Evolutionary conservation across 768 basidiomycete species (phyloP), one percentile per base, ranked within the genome.

Genomic region (Sporobolomyces roseus): DNA sequence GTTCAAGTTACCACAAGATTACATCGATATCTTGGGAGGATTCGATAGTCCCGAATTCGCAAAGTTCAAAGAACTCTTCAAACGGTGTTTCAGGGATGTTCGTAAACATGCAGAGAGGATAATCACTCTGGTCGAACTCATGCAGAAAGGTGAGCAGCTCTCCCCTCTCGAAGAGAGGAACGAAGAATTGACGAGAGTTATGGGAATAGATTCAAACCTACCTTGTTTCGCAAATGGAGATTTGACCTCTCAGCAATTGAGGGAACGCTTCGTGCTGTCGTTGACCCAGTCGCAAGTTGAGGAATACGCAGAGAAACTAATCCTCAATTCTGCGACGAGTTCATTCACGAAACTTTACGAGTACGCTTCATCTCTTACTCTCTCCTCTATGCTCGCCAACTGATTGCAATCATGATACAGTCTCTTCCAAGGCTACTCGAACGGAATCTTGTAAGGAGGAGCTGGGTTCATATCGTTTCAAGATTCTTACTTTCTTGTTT

Each of bases 261-360:
- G 92, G 54, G 96, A 98, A 50, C 87, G 96, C 17, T 96, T 98
- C 81, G 91, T 96, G 75, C 88, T 94, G 33, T 86, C 87, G 5
- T 82, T 97, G 36, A 93, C 92, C 0, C 90, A 93, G 71, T 84
- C 77, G 82, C 66, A 72, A 41, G 87, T 93, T 33, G 91, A 87
- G 49, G 90, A 92, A 41, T 86, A 94, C 76, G 83, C 96, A n/a
- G 91, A 97, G 72, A 82, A 87, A 53, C 81, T 99, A 51, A 89
- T 99, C 70, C 87, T 96, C 70, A 88, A 84, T 62, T 94, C 93
- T 1, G 80, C 96, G 52, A 92, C 91, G 17, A 93, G 91, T 36
- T 87, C 90, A 70, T 98, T 93, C 88, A 98, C 96, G 43, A 83
- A 93, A 73, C 79, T 98, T 38, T 99, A 99, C 77, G 96, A 99